Evolutionary conservation across 257 asterid genomes (phyloP).

Genomic region (Cynanchum wilfordii): DNA sequence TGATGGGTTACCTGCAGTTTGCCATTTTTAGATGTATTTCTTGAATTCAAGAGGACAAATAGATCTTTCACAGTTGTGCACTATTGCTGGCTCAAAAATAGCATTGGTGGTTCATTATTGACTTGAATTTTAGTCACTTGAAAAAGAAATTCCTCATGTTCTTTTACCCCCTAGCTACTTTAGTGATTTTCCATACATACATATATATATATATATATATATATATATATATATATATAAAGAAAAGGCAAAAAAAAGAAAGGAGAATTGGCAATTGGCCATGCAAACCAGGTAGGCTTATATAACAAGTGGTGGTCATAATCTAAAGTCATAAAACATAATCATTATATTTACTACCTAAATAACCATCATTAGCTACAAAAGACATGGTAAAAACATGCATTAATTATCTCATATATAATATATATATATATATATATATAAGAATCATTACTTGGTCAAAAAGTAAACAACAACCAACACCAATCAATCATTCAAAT

Average conservation of each 20-base stretch:
- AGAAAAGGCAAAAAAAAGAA: too few species aligned
- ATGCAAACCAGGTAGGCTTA: background rate
- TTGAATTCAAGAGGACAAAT: too few species aligned
- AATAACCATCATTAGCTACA: background rate
- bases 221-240: too few species aligned
- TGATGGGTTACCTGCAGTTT: too few species aligned
- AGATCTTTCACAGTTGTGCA: too few species aligned
- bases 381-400: background rate
- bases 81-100: background rate
- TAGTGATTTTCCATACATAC: too few species aligned
- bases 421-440: background rate
- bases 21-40: too few species aligned
- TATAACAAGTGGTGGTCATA: background rate
- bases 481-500: too few species aligned
- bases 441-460: background rate
- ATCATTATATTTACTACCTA: slow-evolving; percentile 11
- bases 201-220: too few species aligned
- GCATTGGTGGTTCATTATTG: background rate
- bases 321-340: slow-evolving; percentile 8
- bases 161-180: too few species aligned
- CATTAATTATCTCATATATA: background rate
- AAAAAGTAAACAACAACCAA: background rate
- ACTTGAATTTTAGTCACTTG: background rate
- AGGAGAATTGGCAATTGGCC: background rate
- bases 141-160: background rate